Base-by-base conservation (phyloP, 768 basidiomycete genomes). In the Pleurotus cornucopiae region DNA sequence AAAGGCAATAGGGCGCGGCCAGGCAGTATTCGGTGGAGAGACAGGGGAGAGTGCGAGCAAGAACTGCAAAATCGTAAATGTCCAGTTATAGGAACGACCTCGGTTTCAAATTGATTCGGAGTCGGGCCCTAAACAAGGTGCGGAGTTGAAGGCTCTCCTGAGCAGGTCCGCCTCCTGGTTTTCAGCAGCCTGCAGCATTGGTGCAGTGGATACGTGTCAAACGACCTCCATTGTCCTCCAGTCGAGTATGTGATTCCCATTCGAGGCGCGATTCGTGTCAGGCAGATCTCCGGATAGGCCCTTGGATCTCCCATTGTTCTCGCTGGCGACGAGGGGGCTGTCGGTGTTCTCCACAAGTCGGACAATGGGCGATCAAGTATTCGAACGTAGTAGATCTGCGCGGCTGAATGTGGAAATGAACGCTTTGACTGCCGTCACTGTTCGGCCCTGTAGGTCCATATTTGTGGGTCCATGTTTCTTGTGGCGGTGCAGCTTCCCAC, bases 401-500 rank as follows among this genome's bases (percentile, higher is more conserved):
- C 21, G 5, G 21, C n/a, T 53, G 51, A 39, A 53, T 53, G 39
- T 53, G 51, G 39, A 43, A 41, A 21, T 38, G 34, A 37, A 34
- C 37, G 18, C 51, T 53, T 53, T 20, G 51, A 53, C 51, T 53
- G 51, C 51, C 51, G 51, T 53, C 51, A 53, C 39, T 38, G 14
- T 4, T 39, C 51, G 51, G 37, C 51, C 51, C 51, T 53, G 51
- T 53, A 38, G 51, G 51, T 53, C 49, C 52, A 60, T 65, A 65
- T 62, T 74, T 75, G 71, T 69, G 64, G 72, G 67, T 69, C 74
- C 65, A 68, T 71, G 69, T 76, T 64, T 76, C 73, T 72, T 58
- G 75, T 76, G 74, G 74, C 73, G 70, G 73, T 67, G 65, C 58
- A 55, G 53, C 61, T 60, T 69, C 67, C 65, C 62, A 43, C 20